Conservation (phyloP, 2,329 filamentous ascomycete species). For the Fusarium sp. region DNA sequence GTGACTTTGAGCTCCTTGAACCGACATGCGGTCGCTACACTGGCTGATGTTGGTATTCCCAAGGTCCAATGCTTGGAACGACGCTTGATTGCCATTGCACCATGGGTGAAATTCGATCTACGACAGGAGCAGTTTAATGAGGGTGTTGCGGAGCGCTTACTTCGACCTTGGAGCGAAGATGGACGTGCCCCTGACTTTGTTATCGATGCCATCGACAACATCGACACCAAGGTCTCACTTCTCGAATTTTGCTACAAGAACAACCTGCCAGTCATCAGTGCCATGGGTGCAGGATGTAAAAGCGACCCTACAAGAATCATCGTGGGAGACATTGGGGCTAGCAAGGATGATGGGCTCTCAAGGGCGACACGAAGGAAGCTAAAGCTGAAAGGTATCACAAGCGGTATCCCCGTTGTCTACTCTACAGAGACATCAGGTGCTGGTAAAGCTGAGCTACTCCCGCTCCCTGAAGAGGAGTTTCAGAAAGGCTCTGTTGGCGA, state of each 20-base stretch:
- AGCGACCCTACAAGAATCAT: conserved; percentile 84
- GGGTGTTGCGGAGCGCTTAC: conserved; percentile 69
- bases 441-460: conserved; percentile 89
- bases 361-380: conserved; percentile 82
- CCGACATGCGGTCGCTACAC: conserved; percentile 92
- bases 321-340: conserved; percentile 89
- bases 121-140: conserved; percentile 84
- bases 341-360: conserved; percentile 88
- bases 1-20: conserved; percentile 95
- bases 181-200: conserved; percentile 81
- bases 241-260: conserved; percentile 87
- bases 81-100: conserved; percentile 84
- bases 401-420: conserved; percentile 90
- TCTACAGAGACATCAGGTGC: conserved; percentile 90
- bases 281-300: conserved; percentile 97
- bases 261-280: conserved; percentile 83
- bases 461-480: conserved; percentile 88
- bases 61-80: conserved; percentile 88
- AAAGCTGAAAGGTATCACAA: conserved; percentile 79
- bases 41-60: conserved; percentile 90
- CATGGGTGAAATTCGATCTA: conserved; percentile 92
- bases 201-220: conserved; percentile 98
- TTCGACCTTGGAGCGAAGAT: conserved; percentile 71
- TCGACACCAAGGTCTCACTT: conserved; percentile 92
- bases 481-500: conserved; percentile 86